These are phyloP conservation scores for Crithidia acanthocephali DNA, from an alignment of 208 protist species.

Conservation along the genomic window DNA sequence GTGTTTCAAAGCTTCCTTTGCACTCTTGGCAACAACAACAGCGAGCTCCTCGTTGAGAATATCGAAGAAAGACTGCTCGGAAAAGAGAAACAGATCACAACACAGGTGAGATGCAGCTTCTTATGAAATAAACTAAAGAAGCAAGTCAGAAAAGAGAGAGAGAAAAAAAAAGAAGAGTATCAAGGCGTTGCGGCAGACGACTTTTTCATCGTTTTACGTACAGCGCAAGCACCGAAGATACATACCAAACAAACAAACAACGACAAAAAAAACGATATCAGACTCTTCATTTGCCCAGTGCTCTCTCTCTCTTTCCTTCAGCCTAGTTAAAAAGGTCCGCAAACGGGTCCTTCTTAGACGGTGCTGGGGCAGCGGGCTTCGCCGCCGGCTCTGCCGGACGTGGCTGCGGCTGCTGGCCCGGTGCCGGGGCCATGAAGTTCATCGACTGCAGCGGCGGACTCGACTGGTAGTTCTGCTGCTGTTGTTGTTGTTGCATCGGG, in stretches of 20 bases:
- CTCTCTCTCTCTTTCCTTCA: neutral
- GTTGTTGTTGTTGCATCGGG: slow-evolving; percentile 20
- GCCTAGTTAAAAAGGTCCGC: slow-evolving; percentile 69
- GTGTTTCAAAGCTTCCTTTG: too few species aligned
- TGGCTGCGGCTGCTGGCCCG: slow-evolving; percentile 36
- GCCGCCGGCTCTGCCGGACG: neutral
- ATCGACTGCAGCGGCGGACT: slow-evolving; percentile 29
- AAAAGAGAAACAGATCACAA: neutral
- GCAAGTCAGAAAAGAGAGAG: too few species aligned
- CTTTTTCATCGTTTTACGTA: too few species aligned
- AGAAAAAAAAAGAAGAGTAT: too few species aligned
- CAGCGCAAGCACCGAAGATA: neutral
- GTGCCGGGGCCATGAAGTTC: slow-evolving; percentile 57
- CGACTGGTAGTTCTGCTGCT: slow-evolving; percentile 23
- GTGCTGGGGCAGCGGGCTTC: slow-evolving; percentile 2
- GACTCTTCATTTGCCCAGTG: neutral
- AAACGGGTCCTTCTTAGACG: slow-evolving; percentile 67
- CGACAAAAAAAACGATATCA: neutral
- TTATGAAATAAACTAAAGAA: neutral
- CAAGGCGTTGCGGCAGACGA: too few species aligned
- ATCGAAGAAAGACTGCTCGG: neutral
- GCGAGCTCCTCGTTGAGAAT: neutral
- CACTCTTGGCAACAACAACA: too few species aligned
- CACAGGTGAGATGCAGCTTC: neutral
- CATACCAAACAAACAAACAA: too few species aligned